Percentiles rank a stretch among this genome's conserved stretches.
Evolutionary conservation across 306 rosid species (phyloP).

Genomic region (Leucaena leucocephala): DNA sequence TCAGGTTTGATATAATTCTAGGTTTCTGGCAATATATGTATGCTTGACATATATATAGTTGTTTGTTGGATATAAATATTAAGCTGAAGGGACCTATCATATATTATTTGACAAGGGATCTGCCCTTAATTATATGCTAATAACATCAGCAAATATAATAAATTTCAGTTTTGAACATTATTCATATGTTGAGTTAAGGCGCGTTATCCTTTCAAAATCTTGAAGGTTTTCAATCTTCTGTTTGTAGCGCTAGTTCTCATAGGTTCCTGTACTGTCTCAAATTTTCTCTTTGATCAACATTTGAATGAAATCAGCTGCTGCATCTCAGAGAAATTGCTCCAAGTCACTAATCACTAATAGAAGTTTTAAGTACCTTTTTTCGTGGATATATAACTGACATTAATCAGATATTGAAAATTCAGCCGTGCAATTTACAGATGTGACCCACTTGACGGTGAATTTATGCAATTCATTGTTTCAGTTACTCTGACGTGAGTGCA

Average conservation of each 20-base stretch:
- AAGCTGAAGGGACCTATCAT: not conserved
- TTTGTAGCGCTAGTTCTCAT: not conserved
- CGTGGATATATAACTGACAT: slow-evolving; percentile 28
- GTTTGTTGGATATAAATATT: not conserved
- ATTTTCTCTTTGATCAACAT: not conserved
- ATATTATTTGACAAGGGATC: slow-evolving; percentile 13
- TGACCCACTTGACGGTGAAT: slow-evolving; percentile 34
- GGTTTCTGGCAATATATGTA: not conserved
- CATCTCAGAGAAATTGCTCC: slow-evolving; percentile 1
- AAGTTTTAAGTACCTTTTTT: not conserved
- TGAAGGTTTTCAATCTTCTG: not conserved
- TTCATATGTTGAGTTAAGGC: not conserved
- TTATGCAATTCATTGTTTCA: slow-evolving; percentile 31
- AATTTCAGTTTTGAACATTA: not conserved
- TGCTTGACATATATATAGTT: not conserved
- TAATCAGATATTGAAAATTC: slow-evolving; percentile 32
- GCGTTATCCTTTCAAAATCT: not conserved
- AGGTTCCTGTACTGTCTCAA: not conserved
- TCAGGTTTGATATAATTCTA: slow-evolving; percentile 23
- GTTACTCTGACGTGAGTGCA: slow-evolving; percentile 42
- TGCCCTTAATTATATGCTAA: not conserved
- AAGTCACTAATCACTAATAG: not conserved
- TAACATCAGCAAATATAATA: not conserved
- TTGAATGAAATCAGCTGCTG: slow-evolving; percentile 6
- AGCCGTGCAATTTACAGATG: slow-evolving; percentile 25